Evolutionary conservation across 139 green algal genomes (phyloP).

Genomic region (Chlorella sorokiniana): DNA sequence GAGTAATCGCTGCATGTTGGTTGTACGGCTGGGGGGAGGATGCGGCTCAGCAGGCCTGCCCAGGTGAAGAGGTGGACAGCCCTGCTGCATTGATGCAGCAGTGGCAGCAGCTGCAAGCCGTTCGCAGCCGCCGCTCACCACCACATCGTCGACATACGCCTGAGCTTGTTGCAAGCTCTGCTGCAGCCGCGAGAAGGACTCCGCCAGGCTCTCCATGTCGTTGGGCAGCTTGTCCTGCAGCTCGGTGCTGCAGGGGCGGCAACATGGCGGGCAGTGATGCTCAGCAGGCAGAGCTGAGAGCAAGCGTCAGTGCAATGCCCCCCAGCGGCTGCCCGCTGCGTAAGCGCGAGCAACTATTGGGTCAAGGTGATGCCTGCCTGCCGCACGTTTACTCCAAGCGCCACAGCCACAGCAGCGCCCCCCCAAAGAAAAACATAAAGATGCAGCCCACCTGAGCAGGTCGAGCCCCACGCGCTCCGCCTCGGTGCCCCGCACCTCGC

Average conservation of each 20-base stretch:
- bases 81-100: too few relatives aligned
- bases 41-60: too few relatives aligned
- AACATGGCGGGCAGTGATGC: too few relatives aligned
- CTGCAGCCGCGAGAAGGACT: constrained; percentile 66
- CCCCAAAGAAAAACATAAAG: background rate
- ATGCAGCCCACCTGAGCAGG: constrained; percentile 16
- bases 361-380: too few relatives aligned
- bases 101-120: too few relatives aligned
- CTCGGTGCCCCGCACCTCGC: constrained; percentile 76
- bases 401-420: background rate
- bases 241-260: constrained; percentile 1
- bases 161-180: constrained; percentile 62
- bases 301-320: background rate
- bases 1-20: background rate
- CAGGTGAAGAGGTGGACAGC: too few relatives aligned
- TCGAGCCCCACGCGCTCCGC: constrained; percentile 65
- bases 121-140: constrained; percentile 59
- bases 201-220: constrained; percentile 79
- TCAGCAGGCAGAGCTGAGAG: background rate
- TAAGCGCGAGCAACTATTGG: too few relatives aligned
- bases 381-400: background rate
- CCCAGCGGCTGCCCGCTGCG: background rate
- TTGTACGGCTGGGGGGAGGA: background rate
- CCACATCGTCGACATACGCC: constrained; percentile 85
- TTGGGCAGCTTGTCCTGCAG: constrained; percentile 30